Percentiles rank a stretch among this genome's conserved stretches.
These are phyloP conservation scores for Saccharum hybrid DNA, from an alignment of 202 grass and related monocot genomes.

Conservation along the genomic window DNA sequence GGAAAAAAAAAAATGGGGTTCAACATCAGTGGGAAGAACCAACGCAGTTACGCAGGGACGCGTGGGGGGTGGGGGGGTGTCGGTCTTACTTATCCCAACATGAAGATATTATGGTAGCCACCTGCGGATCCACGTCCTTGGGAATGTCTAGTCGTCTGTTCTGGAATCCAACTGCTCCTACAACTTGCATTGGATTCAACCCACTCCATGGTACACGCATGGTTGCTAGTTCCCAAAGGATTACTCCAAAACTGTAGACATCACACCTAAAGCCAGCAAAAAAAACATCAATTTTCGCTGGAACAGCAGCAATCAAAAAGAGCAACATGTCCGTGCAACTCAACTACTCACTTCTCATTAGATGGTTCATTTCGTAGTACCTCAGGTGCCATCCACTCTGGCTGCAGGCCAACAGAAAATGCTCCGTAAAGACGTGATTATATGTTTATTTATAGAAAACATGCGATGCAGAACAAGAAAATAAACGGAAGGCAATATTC, in stretches of 20 bases:
- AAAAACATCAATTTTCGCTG: constrained; percentile 22
- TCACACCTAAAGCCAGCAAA: constrained; percentile 71
- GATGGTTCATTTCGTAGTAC: constrained; percentile 92
- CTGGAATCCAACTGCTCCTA: constrained; percentile 96
- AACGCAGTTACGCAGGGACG: too few relatives aligned
- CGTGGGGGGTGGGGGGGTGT: not conserved
- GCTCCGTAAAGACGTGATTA: constrained; percentile 25
- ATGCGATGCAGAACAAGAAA: constrained; percentile 22
- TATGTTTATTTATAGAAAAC: constrained; percentile 5
- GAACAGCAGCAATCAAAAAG: constrained; percentile 3
- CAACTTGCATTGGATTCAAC: constrained; percentile 98
- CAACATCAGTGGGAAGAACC: not conserved
- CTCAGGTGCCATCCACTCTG: constrained; percentile 99
- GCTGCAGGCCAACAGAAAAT: constrained; percentile 61
- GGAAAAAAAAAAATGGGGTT: not conserved
- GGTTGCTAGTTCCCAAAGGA: constrained; percentile 95
- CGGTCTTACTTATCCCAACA: constrained; percentile 88
- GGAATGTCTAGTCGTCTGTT: constrained; percentile 93
- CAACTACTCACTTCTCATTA: constrained; percentile 80
- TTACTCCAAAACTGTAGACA: constrained; percentile 96
- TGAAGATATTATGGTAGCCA: constrained; percentile 85
- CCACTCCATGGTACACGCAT: constrained; percentile 90
- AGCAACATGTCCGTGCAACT: constrained; percentile 8
- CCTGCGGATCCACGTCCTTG: constrained; percentile 69
- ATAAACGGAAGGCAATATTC: constrained; percentile 7